Base-by-base conservation (phyloP, 2,329 filamentous ascomycete genomes). In the Cladosporium cucumerinum region DNA sequence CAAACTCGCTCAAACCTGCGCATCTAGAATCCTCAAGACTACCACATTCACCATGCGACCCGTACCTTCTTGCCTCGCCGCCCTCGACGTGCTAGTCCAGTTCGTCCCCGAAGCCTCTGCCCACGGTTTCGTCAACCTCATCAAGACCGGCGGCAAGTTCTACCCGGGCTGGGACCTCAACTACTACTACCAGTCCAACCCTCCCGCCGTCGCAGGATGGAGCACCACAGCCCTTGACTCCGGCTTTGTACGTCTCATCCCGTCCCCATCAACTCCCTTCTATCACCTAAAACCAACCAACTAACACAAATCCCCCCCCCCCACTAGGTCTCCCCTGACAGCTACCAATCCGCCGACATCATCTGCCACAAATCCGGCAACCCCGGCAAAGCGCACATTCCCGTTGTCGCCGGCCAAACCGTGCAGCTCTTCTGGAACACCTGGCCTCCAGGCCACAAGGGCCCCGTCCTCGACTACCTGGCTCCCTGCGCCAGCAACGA, bases 381-480 rank as follows among this genome's bases (percentile, higher is more conserved):
- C 36, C 72, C 72, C 58, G 75, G 72, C 30, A 67, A 73, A n/a
- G 70, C 71, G 12, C 75, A 73, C 57, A 71, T 77, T 8, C 64
- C 71, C 18, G 74, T 74, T 36, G 75, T 73, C 52, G 72, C 77
- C 7, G 76, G 76, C n/a, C 70, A 66, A 43, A 72, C 72, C 43
- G 67, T 77, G 6, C 71, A 71, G 7, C 73, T 78, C 59, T 64
- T 57, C 54, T 90, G 88, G 88, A 85, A 81, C 65, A 79, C 79
- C n/a, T 91, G 88, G 88, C 87, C 88, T 11, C 79, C 83, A 8
- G 83, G 81, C 62, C 85, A 91, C 78, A 81, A 87, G 67, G 86
- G 86, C 2, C 87, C 87, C 10, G 83, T 89, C 69, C 81, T 89
- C 67, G 84, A 84, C 74, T 89, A 89, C 78, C 77, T 89, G 21